Evolutionary conservation across 331 rosid species (phyloP), one percentile per base, ranked within the genome.

Genomic region (Malus hybrid): DNA sequence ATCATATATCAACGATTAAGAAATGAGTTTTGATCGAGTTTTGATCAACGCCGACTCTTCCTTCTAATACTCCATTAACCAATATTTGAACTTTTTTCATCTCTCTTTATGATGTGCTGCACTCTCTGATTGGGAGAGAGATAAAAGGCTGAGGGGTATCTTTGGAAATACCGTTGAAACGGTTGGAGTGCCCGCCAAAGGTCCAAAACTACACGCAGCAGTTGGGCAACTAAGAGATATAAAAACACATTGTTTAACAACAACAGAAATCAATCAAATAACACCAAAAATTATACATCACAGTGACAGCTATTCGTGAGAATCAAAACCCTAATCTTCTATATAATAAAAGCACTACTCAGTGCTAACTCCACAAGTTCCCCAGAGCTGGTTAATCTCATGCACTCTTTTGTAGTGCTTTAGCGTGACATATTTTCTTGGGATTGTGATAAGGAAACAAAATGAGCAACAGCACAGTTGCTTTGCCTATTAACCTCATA

Each of bases 281-380:
- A 74, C 9, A 75, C 68, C 81, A 78, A 71, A 48, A 34, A 19
- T 27, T 20, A 31, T 42, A 36, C 78, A 65, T n/a, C 74, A 44
- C 6, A 18, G 66, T 73, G 79, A 80, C 83, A 80, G 79, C 83
- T 80, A 68, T 73, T 80, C 57, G 76, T 68, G 19, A 74, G 71
- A 74, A 74, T 70, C 76, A 24, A 80, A 80, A 69, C 65, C 31
- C 42, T 29, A 62, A 18, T 31, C 27, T 22, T 5, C 50, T 60
- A 48, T 39, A 39, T 46, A n/a, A 73, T 68, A 59, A 73, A 67
- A 73, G 75, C 75, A 19, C 28, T 42, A 19, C 71, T 52, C 13
- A 32, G 32, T 28, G n/a, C 70, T 14, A 34, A 72, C 5, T 57
- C 56, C 57, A 60, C 28, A 31, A 60, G 15, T 5, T 13, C 39